These are phyloP conservation scores for Thalassiosira sp. DNA, from an alignment of 352 stramenopile species.

Conservation along the genomic window DNA sequence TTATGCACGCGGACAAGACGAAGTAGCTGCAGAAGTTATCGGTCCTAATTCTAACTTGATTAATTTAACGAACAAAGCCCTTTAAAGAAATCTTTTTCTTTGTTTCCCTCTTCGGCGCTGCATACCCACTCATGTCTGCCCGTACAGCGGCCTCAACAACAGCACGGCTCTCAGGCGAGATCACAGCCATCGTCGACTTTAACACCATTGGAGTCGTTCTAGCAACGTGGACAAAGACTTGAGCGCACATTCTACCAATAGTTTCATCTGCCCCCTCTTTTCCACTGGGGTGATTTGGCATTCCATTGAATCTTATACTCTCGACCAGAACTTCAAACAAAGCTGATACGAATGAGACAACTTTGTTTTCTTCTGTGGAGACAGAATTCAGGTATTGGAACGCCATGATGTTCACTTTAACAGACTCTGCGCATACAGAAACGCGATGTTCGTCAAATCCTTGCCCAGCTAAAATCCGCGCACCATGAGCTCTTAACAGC, in stretches of 20 bases:
- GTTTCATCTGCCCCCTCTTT: constrained; percentile 58
- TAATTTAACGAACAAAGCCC: constrained; percentile 52
- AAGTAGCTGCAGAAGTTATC: too few relatives aligned
- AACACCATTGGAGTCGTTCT: constrained; percentile 68
- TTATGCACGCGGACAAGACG: too few relatives aligned
- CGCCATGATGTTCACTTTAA: constrained; percentile 76
- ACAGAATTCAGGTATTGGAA: constrained; percentile 65
- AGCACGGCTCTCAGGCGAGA: constrained; percentile 55
- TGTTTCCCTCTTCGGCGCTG: constrained; percentile 29
- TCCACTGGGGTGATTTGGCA: constrained; percentile 74
- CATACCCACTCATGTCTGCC: constrained; percentile 82
- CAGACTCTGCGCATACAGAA: constrained; percentile 61
- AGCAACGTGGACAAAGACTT: constrained; percentile 73
- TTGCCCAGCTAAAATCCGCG: constrained; percentile 23
- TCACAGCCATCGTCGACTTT: constrained; percentile 65
- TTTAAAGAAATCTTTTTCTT: constrained; percentile 82
- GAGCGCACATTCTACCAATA: constrained; percentile 75
- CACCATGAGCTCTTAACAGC: constrained; percentile 55
- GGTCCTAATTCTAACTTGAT: too few relatives aligned
- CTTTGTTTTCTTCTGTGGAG: constrained; percentile 49
- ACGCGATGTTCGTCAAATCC: constrained; percentile 46
- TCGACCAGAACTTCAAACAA: constrained; percentile 70
- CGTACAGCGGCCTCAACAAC: constrained; percentile 77
- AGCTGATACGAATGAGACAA: constrained; percentile 60
- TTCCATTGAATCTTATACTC: constrained; percentile 75